Conservation (phyloP, 2,329 filamentous ascomycete species). For the Pseudofabraea citricarpa region DNA sequence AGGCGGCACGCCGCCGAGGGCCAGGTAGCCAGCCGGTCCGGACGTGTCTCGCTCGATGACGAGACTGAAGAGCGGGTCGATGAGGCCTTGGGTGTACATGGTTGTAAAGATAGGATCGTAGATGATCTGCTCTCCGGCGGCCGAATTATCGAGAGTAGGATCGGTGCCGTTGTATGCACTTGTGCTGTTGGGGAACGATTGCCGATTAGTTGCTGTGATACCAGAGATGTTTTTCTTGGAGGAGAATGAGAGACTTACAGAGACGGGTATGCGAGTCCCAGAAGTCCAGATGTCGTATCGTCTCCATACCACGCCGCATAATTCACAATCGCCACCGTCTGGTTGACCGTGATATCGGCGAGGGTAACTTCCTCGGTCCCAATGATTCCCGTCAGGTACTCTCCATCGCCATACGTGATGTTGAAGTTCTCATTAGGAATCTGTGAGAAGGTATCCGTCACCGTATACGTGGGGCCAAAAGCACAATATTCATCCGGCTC, state of each 20-base stretch:
- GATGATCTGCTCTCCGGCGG: conserved; percentile 17
- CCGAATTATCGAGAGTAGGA: conserved; percentile 30
- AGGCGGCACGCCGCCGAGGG: conserved; percentile 43
- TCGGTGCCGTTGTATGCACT: conserved; percentile 8
- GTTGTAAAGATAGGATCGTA: conserved; percentile 46
- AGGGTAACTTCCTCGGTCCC: conserved; percentile 37
- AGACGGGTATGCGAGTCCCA: conserved; percentile 45
- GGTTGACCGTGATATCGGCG: conserved; percentile 39
- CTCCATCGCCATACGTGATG: conserved; percentile 38
- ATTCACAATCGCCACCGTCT: conserved; percentile 41
- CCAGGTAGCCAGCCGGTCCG: conserved; percentile 36
- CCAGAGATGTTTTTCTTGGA: neutral
- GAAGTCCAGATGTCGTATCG: conserved; percentile 38
- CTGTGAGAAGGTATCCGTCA: conserved; percentile 28
- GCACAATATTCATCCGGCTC: conserved; percentile 5
- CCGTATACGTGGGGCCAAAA: conserved; percentile 11
- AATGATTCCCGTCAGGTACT: conserved; percentile 33
- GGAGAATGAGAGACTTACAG: conserved; percentile 20
- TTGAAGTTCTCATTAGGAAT: conserved; percentile 36
- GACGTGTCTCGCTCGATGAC: conserved; percentile 33
- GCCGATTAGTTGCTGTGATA: too few relatives aligned
- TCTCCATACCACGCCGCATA: conserved; percentile 38
- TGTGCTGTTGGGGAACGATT: conserved; percentile 26
- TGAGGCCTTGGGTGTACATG: conserved; percentile 38
- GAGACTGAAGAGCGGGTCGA: conserved; percentile 42